Conservation (phyloP, 1,284 basidiomycete species). For the Sanghuangporus sanghuang region DNA sequence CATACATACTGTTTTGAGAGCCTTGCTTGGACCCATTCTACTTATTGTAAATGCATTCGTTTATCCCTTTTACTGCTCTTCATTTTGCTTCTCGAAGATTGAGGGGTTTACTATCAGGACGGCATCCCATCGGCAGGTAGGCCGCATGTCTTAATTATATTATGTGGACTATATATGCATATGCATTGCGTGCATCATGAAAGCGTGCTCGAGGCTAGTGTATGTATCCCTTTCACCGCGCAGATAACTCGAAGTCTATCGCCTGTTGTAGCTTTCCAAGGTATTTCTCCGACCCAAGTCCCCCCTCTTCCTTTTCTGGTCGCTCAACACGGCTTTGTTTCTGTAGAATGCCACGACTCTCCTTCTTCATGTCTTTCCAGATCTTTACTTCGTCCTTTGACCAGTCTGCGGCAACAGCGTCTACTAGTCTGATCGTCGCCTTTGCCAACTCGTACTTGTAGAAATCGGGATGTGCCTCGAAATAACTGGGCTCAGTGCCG, state of each 20-base stretch:
- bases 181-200: not conserved
- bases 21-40: not conserved
- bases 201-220: not conserved
- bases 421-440: not conserved
- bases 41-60: constrained; percentile 1
- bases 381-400: constrained; percentile 8
- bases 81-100: constrained; percentile 1
- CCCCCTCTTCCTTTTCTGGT: constrained; percentile 22
- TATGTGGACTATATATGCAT: constrained; percentile 4
- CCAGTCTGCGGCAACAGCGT: not conserved
- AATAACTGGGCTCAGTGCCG: constrained; percentile 6
- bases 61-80: constrained; percentile 1
- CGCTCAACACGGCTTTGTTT: constrained; percentile 9
- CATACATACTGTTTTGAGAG: not conserved
- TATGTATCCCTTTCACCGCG: not conserved
- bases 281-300: constrained; percentile 20
- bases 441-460: constrained; percentile 4
- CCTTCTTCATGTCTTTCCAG: constrained; percentile 21
- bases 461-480: constrained; percentile 14
- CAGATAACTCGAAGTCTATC: constrained; percentile 13
- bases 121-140: not conserved
- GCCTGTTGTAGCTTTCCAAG: constrained; percentile 10
- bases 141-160: constrained; percentile 7
- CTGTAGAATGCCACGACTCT: constrained; percentile 19
- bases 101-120: constrained; percentile 3